Evolutionary conservation across 495 filamentous ascomycete genomes (phyloP), one percentile per base, ranked within the genome.

Genomic region (Pseudoneurospora amorphoporcata): DNA sequence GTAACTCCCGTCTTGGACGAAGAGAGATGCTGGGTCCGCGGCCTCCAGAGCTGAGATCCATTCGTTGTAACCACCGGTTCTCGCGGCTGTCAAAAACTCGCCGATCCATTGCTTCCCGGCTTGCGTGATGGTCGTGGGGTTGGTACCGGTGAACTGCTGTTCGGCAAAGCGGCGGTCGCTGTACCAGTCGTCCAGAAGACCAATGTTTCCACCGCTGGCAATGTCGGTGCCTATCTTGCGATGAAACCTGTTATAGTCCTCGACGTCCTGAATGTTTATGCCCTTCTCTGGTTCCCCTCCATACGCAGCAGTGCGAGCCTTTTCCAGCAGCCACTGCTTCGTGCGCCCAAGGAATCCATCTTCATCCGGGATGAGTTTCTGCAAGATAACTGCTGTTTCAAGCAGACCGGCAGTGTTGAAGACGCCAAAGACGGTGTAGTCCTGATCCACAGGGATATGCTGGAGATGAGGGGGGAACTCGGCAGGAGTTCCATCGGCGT

Each of bases 91-190:
- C 29, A 74, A 71, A 61, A 84, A 86, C 19, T 81, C 75, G 12
- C 47, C 43, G 68, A 84, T 78, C 80, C 78, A 81, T 1, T 71
- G 45, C 14, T 73, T 16, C 5, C 80, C 77, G 23, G 83, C 84
- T 17, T 47, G 69, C 8, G 71, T 75, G 70, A 86, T 84, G 16
- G 85, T 86, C 12, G 80, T 82, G 17, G 85, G 85, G 73, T 87
- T 86, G 37, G 81, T 81, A 8, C 85, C 85, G 35, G 84, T 86
- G 73, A 87, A 83, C 29, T 78, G 76, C 73, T 86, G 84, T 70
- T 86, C 83, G n/a, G 83, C 84, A 68, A 86, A 86, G 6, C 80
- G 77, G n/a, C 79, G 79, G 75, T 87, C 85, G 68, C 79, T 80
- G 73, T 76, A 87, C 85, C 85, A 87, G 76, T 87, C 84, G 19